Base-by-base conservation (phyloP, 257 asterid genomes). In the Ophiorrhiza pumila region DNA sequence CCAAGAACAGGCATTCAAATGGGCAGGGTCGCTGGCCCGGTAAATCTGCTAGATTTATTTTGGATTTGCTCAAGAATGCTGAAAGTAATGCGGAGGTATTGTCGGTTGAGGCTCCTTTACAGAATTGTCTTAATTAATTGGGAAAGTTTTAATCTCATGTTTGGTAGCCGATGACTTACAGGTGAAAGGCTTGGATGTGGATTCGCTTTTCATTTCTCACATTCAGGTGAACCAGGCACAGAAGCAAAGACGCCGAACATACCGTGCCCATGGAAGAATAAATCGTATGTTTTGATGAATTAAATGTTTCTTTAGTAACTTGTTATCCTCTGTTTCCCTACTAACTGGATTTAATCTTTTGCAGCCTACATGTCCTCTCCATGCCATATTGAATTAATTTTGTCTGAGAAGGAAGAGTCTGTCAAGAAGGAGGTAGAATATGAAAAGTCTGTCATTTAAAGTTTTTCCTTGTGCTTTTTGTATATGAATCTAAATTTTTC, bases 11-110 rank as follows among this genome's bases (percentile, higher is more conserved):
- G 56, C 97, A 91, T 68, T 85, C 97, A 11, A 89, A 89, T 79
- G 97, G 96, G 27, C 95, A 91, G 77, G 96, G 96, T 1, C 95
- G 96, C n/a, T 91, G 96, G 97, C 97, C 96, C 18, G 94, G 83
- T 29, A 91, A 91, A 58, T 91, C 97, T 47, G 97, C 95, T 12
- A 81, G 77, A 69, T 86, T 89, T 57, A 82, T 91, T 76, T 74
- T 91, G 65, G 97, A 89, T 79, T 82, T 91, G 50, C 90, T 91
- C 5, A 91, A 91, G 79, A 91, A 91, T 63, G 96, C 95, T 5
- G 96, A 91, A 72, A 89, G 96, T n/a, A 91, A 91, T 75, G 97
- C 97, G 9, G 97, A 91, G 88, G 96, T 91, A 80, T 65, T 27
- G n/a, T 25, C 5, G 5, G 8, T 46, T 67, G 22, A 45, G 41